Percentiles rank a stretch among this genome's conserved stretches.
Evolutionary conservation across 2,329 filamentous ascomycete genomes (phyloP).

Genomic region (Penicillium palitans): DNA sequence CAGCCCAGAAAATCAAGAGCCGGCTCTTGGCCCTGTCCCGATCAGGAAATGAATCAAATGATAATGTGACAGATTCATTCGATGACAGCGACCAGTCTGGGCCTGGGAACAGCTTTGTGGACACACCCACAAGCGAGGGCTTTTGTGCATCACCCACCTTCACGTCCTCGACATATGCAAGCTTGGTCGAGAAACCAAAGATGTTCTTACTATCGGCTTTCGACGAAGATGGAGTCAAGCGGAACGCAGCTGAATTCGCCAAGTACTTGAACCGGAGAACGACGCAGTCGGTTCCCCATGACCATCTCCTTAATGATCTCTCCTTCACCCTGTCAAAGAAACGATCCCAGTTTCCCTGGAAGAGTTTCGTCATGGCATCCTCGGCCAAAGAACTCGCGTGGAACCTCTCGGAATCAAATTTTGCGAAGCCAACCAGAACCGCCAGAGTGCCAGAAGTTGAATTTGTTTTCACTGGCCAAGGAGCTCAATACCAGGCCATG

Average conservation of each 20-base stretch:
- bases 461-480: constrained; percentile 45
- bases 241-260: constrained; percentile 17
- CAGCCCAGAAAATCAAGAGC: constrained; percentile 1
- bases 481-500: constrained; percentile 41
- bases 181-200: constrained; percentile 7
- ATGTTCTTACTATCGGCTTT: constrained; percentile 24
- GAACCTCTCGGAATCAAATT: constrained; percentile 18
- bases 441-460: constrained; percentile 19
- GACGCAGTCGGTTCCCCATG: neutral
- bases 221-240: constrained; percentile 27
- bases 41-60: neutral
- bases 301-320: constrained; percentile 21
- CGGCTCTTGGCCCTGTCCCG: neutral
- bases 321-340: constrained; percentile 27
- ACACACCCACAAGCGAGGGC: constrained; percentile 17
- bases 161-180: neutral
- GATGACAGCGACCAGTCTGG: constrained; percentile 17
- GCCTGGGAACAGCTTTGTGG: constrained; percentile 4
- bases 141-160: constrained; percentile 9
- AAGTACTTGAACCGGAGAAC: constrained; percentile 16
- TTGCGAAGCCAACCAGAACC: constrained; percentile 11
- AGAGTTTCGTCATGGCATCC: constrained; percentile 18
- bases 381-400: constrained; percentile 17
- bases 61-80: neutral
- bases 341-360: constrained; percentile 20